A percentile compares a stretch with the other conserved stretches of the same genome.
Evolutionary conservation across 2,329 filamentous ascomycete genomes (phyloP).

Genomic region (Fusarium sp.): DNA sequence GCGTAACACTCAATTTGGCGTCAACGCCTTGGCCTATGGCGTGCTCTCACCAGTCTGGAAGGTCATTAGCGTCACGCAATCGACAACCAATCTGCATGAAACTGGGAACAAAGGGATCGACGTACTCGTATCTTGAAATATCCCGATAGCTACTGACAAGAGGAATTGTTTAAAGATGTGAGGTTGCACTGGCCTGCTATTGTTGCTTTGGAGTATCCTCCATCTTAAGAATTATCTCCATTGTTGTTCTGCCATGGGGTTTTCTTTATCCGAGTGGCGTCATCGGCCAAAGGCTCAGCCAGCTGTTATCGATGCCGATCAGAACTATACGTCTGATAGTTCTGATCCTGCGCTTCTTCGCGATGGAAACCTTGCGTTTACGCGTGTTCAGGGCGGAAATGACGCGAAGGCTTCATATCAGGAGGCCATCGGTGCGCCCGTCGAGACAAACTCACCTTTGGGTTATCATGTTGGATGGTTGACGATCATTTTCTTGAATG

Average conservation of each 20-base stretch:
- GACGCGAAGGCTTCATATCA: conserved; percentile 60
- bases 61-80: conserved; percentile 21
- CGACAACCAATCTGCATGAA: not conserved
- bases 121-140: not conserved
- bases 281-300: not conserved
- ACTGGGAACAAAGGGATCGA: not conserved
- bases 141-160: not conserved
- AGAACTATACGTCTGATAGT: conserved; percentile 51
- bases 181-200: not conserved
- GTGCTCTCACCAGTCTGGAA: conserved; percentile 23
- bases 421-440: conserved; percentile 68
- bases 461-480: conserved; percentile 66
- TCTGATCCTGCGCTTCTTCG: conserved; percentile 17
- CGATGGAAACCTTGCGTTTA: conserved; percentile 33
- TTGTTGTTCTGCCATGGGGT: not conserved
- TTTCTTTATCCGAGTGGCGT: not conserved
- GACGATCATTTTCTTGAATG: conserved; percentile 67
- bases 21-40: conserved; percentile 21
- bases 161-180: not conserved
- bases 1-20: conserved; percentile 9
- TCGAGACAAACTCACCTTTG: conserved; percentile 66
- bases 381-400: conserved; percentile 51
- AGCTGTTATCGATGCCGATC: conserved; percentile 22
- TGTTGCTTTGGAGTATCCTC: too few species aligned
- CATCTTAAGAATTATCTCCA: not conserved